phyloP scores from a whole-genome alignment of 2,329 filamentous ascomycete species.

The Colletotrichum paranaense region DNA sequence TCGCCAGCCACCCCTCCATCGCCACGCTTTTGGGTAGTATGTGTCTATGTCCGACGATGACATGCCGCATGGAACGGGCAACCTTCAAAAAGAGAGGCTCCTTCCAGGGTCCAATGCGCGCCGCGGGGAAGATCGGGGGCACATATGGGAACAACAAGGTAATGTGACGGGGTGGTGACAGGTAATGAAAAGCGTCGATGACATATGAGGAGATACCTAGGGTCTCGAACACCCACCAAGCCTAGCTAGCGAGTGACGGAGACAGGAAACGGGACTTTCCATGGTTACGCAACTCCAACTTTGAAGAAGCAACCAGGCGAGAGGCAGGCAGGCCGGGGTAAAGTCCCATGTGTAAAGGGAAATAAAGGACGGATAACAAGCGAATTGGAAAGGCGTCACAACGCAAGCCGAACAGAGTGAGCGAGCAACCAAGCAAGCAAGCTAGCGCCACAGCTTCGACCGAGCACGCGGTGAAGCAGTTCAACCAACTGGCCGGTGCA shows the following conservation, averaged over 20 bases:
- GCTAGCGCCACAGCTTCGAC: constrained; percentile 24
- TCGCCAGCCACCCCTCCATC: constrained; percentile 27
- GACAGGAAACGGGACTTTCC: not conserved
- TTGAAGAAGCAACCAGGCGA: not conserved
- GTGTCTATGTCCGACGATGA: constrained; percentile 23
- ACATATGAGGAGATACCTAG: not conserved
- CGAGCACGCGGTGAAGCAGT: not conserved
- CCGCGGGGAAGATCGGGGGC: not conserved
- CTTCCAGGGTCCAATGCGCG: constrained; percentile 9
- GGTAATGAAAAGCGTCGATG: not conserved
- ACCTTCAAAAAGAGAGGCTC: constrained; percentile 21
- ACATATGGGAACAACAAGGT: not conserved
- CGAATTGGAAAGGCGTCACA: constrained; percentile 13
- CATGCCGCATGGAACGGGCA: constrained; percentile 24
- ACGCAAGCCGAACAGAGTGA: constrained; percentile 14
- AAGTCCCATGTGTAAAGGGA: constrained; percentile 1
- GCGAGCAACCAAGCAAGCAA: constrained; percentile 16
- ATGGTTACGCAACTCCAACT: constrained; percentile 12
- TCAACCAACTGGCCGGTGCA: constrained; percentile 2
- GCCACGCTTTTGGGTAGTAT: constrained; percentile 37
- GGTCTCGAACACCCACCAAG: not conserved
- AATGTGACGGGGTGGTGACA: not conserved
- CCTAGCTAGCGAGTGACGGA: not conserved
- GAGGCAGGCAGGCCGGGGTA: not conserved
- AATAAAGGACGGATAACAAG: constrained; percentile 19